Conservation (phyloP, 805 yeast genomes). For the Yarrowia sp. region DNA sequence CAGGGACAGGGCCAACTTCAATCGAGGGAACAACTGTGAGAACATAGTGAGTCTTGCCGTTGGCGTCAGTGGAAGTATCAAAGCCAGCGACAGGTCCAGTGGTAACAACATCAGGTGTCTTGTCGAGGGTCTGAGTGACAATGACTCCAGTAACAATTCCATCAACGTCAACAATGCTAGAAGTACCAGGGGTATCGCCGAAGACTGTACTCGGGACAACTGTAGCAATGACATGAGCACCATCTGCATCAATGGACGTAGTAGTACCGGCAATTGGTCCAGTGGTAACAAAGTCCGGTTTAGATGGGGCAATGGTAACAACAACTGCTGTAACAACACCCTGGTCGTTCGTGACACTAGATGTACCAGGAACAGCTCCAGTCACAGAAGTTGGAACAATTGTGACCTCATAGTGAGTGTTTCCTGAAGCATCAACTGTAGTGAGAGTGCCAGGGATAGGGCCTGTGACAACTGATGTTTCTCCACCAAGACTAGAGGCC, state of each 20-base stretch:
- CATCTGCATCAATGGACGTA: not conserved
- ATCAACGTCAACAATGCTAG: not conserved
- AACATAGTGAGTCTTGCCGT: not conserved
- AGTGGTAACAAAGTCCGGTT: not conserved
- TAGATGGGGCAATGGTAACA: not conserved
- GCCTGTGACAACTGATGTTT: not conserved
- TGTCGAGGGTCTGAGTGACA: not conserved
- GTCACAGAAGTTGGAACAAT: not conserved
- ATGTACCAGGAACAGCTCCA: not conserved
- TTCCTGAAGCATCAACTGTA: not conserved
- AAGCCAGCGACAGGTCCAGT: not conserved
- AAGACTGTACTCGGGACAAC: not conserved
- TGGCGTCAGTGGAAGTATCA: not conserved
- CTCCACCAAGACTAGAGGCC: no score
- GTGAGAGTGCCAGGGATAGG: not conserved
- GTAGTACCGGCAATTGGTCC: not conserved
- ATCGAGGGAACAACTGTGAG: not conserved
- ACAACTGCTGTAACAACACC: not conserved
- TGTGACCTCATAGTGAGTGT: not conserved
- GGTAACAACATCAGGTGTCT: not conserved
- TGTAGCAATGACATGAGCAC: not conserved
- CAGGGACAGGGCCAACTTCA: not conserved
- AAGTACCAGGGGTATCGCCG: not conserved
- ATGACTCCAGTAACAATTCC: not conserved
- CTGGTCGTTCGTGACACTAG: not conserved